Conservation (phyloP, 1,139 yeast genomes). For the Candida anutae region DNA sequence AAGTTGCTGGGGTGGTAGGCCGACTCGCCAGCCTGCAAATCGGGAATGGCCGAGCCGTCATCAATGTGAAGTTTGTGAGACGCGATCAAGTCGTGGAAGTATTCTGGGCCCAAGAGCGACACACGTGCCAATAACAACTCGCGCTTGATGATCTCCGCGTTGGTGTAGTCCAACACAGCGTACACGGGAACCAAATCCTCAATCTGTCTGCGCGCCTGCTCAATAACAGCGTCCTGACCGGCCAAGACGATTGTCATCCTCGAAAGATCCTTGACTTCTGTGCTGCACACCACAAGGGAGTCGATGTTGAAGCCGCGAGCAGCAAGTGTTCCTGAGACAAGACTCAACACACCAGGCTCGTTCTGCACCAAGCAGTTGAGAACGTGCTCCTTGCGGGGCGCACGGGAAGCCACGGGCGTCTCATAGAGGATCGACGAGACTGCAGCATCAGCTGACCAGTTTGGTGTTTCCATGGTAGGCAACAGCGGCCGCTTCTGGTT, state of each 20-base stretch:
- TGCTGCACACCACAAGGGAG: conserved; percentile 91
- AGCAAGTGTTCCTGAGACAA: conserved; percentile 91
- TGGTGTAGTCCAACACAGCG: conserved; percentile 91
- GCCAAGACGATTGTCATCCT: conserved; percentile 94
- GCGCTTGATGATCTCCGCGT: conserved; percentile 83
- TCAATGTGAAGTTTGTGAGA: conserved; percentile 58
- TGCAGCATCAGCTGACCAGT: conserved; percentile 93
- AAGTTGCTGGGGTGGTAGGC: conserved; percentile 82
- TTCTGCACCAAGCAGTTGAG: conserved; percentile 95
- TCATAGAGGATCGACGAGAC: conserved; percentile 92
- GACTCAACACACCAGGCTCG: conserved; percentile 95
- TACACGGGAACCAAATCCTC: conserved; percentile 97
- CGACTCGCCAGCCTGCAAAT: conserved; percentile 44
- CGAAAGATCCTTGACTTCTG: conserved; percentile 91
- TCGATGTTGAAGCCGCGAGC: conserved; percentile 98
- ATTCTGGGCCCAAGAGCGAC: conserved; percentile 91
- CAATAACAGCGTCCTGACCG: conserved; percentile 94
- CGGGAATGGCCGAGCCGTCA: conserved; percentile 36
- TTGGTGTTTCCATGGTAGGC: conserved; percentile 92
- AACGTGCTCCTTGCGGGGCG: conserved; percentile 76
- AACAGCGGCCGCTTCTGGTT: conserved; percentile 84
- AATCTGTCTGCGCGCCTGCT: conserved; percentile 97
- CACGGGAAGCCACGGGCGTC: conserved; percentile 70
- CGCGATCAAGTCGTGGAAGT: conserved; percentile 87
- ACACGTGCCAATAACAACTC: conserved; percentile 88